These are phyloP conservation scores for Neofusicoccum cordaticola DNA, from an alignment of 2,329 filamentous ascomycete species.

Conservation along the genomic window DNA sequence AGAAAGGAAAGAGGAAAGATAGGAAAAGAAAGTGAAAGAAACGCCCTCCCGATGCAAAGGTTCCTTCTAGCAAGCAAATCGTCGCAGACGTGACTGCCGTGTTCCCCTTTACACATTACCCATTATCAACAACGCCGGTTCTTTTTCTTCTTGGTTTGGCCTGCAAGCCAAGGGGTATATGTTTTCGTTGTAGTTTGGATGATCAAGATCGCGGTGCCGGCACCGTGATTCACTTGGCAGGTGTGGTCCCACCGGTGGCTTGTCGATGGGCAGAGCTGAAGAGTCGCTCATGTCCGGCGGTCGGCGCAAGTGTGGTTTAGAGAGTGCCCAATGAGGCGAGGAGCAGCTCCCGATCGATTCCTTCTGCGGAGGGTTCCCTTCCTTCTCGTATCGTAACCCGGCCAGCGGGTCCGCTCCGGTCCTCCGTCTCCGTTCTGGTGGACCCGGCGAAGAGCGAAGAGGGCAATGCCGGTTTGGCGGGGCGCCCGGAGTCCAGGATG, in stretches of 20 bases:
- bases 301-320: not conserved
- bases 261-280: not conserved
- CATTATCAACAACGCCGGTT: constrained; percentile 3
- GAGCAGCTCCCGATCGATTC: not conserved
- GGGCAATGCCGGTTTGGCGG: not conserved
- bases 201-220: not conserved
- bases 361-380: not conserved
- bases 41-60: constrained; percentile 12
- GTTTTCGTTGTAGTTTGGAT: not conserved
- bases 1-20: not conserved
- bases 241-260: not conserved
- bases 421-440: constrained; percentile 5
- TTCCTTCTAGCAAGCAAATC: constrained; percentile 8
- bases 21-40: not conserved
- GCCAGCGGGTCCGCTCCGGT: constrained; percentile 5
- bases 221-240: not conserved
- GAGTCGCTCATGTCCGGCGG: not conserved
- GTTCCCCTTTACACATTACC: constrained; percentile 12
- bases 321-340: not conserved
- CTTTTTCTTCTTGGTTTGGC: not conserved
- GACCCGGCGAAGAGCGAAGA: not conserved
- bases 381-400: constrained; percentile 4
- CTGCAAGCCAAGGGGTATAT: constrained; percentile 6
- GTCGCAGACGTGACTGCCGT: constrained; percentile 14
- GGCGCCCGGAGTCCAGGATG: not conserved